These are phyloP conservation scores for Dactylis glomerata DNA, from an alignment of 176 grass and related monocot species.

Conservation along the genomic window DNA sequence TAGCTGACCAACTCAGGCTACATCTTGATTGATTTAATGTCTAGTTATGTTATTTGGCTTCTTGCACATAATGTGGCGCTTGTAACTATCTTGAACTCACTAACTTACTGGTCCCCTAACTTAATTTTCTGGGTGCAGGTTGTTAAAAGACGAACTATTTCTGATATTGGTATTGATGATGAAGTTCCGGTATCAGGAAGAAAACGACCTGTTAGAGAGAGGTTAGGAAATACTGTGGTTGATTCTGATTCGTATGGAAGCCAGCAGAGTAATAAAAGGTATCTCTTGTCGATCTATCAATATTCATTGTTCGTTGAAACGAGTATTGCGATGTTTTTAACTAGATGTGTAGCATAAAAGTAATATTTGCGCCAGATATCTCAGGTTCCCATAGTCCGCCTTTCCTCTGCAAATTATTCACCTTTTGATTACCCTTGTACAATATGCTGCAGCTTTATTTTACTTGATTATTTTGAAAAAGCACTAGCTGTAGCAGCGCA, in stretches of 20 bases:
- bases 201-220: conserved; percentile 48
- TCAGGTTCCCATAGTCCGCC: not conserved
- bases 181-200: conserved; percentile 25
- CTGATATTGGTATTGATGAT: conserved; percentile 36
- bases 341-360: not conserved
- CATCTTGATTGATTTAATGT: not conserved
- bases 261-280: conserved; percentile 60
- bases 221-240: conserved; percentile 45
- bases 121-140: conserved; percentile 42
- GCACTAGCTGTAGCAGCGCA: not conserved
- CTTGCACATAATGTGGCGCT: not conserved
- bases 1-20: not conserved
- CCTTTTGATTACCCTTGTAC: not conserved
- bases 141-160: conserved; percentile 53
- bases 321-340: not conserved
- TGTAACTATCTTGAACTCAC: not conserved
- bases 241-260: conserved; percentile 40
- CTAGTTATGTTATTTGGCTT: not conserved
- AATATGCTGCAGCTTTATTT: not conserved
- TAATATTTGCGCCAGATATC: not conserved
- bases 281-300: conserved; percentile 4
- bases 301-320: not conserved
- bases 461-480: conserved; percentile 4
- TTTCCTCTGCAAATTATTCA: not conserved
- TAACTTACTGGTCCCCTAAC: not conserved